Base-by-base conservation (phyloP, 345 rosid genomes). In the Moringa oleifera region DNA sequence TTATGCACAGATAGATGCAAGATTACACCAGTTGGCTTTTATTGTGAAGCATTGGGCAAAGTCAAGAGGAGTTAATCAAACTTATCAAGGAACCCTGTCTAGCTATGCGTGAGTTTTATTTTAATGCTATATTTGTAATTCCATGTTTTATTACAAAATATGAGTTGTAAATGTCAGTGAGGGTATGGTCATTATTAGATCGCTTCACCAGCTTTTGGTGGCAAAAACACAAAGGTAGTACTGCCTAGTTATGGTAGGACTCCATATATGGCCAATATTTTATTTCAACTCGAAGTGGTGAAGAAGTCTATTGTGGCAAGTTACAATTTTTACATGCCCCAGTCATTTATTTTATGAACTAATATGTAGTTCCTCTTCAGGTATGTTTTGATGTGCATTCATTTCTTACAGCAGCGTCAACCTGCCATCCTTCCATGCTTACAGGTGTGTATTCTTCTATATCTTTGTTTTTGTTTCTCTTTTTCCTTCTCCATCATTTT, bases 41-140 rank as follows among this genome's bases (percentile, higher is more conserved):
- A 82, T 90, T 67, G 91, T 94, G 58, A 94, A 94, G 74, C 97
- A 94, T 59, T 94, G 99, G 99, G 99, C 97, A 53, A 94, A 90
- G 70, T 86, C 96, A 4, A 86, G 99, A 80, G 88, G 79, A 56
- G 99, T 94, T 18, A 94, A 90, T 73, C 91, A 80, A 80, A 90
- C 97, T 68, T 90, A 94, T 71, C 96, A 85, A 56, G 99, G 99
- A 81, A 94, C 99, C 31, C 77, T 94, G 23, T 94, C 99, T 60
- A 94, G 99, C 83, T 94, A 94, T 57, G 99, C 99, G 97, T 94
- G 72, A 88, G 99, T 85, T 59, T 69, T 54, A 25, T 51, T 41
- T 65, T 55, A 28, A 22, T 53, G 37, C 23, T 46, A 59, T 36
- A 18, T 16, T 37, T 53, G n/a, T 58, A 31, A 71, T 65, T 49